Evolutionary conservation across 257 asterid genomes (phyloP).

Genomic region (Euphrasia confusa): DNA sequence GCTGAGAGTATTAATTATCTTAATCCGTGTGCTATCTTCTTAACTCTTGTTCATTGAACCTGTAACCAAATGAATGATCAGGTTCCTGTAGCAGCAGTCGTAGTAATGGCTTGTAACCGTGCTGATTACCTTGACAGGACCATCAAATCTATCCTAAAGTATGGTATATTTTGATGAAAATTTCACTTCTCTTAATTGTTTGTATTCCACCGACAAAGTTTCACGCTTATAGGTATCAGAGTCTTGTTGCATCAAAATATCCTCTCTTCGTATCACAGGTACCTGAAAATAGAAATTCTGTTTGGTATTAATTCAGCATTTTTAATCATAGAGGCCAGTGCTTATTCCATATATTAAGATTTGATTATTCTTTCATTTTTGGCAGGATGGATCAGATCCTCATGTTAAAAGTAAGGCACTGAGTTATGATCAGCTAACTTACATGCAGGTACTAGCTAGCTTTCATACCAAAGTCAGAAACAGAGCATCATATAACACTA

Average conservation of each 20-base stretch:
- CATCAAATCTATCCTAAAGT: conserved; percentile 81
- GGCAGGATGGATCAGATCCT: conserved; percentile 86
- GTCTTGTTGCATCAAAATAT: conserved; percentile 67
- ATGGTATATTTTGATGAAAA: conserved; percentile 28
- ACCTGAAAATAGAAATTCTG: conserved; percentile 19
- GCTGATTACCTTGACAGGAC: conserved; percentile 96
- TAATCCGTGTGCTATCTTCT: conserved; percentile 15
- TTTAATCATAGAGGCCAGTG: conserved; percentile 19
- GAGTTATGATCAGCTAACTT: conserved; percentile 81
- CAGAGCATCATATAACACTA: conserved; percentile 14
- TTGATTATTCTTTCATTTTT: conserved; percentile 25
- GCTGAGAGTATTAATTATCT: conserved; percentile 15
- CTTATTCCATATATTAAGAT: conserved; percentile 16
- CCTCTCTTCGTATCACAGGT: conserved; percentile 98
- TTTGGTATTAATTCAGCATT: conserved; percentile 19
- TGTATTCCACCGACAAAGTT: conserved; percentile 23
- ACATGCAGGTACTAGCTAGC: conserved; percentile 72
- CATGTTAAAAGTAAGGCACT: conserved; percentile 68
- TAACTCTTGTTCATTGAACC: conserved; percentile 23
- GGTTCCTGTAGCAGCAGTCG: conserved; percentile 95
- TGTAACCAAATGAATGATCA: conserved; percentile 36
- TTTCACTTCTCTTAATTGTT: conserved; percentile 24
- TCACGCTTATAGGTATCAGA: conserved; percentile 58
- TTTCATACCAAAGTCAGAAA: conserved; percentile 18
- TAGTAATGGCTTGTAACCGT: conserved; percentile 96